Evolutionary conservation across 768 basidiomycete genomes (phyloP).

Genomic region (Kwoniella europaea): DNA sequence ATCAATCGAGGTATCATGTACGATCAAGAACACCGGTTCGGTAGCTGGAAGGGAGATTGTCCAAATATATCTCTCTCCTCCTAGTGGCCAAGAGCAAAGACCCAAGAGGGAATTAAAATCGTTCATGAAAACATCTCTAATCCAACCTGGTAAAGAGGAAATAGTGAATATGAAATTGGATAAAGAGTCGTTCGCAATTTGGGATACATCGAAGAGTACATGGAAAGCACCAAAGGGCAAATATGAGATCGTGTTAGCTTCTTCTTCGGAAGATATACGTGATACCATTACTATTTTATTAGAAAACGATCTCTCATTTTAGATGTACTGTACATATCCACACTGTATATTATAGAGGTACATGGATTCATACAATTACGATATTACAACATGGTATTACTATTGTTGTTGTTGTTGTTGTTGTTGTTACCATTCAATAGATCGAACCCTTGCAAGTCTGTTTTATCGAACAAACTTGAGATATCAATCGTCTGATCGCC

Average conservation of each 20-base stretch:
- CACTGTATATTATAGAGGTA: neutral
- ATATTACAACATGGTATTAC: neutral
- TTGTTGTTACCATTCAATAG: neutral
- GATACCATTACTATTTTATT: neutral
- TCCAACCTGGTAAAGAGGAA: neutral
- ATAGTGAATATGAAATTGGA: neutral
- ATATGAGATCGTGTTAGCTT: neutral
- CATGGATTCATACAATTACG: neutral
- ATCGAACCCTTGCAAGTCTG: neutral
- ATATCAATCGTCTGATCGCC: slow-evolving; percentile 3
- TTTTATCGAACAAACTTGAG: neutral
- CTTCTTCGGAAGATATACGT: neutral
- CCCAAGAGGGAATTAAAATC: neutral
- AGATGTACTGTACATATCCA: neutral
- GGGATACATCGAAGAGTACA: neutral
- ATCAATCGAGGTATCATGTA: neutral
- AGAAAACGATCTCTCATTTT: neutral
- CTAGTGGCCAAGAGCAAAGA: too few relatives aligned
- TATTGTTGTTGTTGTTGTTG: neutral
- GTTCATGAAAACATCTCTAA: slow-evolving; percentile 1
- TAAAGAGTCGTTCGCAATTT: neutral
- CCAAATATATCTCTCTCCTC: slow-evolving; percentile 2
- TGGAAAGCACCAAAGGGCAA: neutral
- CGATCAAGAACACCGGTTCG: slow-evolving; percentile 3
- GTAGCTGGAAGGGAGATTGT: neutral